Evolutionary conservation across 768 basidiomycete genomes (phyloP), one percentile per base, ranked within the genome.

Genomic region (Mycena crocata): DNA sequence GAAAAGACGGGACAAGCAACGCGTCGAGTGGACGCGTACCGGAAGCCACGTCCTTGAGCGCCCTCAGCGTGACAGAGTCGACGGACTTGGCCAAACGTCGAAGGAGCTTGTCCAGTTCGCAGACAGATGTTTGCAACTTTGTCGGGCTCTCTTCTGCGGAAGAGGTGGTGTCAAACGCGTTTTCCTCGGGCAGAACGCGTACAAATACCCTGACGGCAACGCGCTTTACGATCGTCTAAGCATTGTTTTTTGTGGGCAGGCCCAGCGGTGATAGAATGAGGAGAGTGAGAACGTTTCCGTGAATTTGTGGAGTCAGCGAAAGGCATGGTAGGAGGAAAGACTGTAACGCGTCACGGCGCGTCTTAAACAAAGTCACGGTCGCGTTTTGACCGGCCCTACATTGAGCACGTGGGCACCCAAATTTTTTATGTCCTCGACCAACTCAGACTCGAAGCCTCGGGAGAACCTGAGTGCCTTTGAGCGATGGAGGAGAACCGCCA

Each of bases 401-500:
- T 31, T n/a, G 21, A 19, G 6, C 52, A 35, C 59, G 57, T 49
- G 37, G 12, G n/a, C 8, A 15, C 2, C 4, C 9, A 56, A 50
- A 26, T 57, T 64, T 61, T 57, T 21, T 23, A 57, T 62, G 46
- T 45, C 54, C 2, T 44, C 42, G n/a, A 10, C 39, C 26, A 37
- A 37, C 13, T 50, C 55, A 15, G 28, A 32, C 40, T 19, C 55
- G 3, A 60, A 55, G 21, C 66, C 73, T 34, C 70, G 75, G 40
- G 67, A 72, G 55, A 71, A 78, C 21, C 51, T 71, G 8, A 78
- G 73, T 52, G 82, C 84, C 1, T 87, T 87, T 59, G 83, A 83
- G 71, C 69, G 78, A 84, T 87, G 85, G 85, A 71, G 84, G 24
- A 75, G 81, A 72, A 84, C 81, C 68, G 80, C 82, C 13, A 80